Evolutionary conservation across 2,329 filamentous ascomycete species (phyloP).

Genomic region (Curvularia sp.): DNA sequence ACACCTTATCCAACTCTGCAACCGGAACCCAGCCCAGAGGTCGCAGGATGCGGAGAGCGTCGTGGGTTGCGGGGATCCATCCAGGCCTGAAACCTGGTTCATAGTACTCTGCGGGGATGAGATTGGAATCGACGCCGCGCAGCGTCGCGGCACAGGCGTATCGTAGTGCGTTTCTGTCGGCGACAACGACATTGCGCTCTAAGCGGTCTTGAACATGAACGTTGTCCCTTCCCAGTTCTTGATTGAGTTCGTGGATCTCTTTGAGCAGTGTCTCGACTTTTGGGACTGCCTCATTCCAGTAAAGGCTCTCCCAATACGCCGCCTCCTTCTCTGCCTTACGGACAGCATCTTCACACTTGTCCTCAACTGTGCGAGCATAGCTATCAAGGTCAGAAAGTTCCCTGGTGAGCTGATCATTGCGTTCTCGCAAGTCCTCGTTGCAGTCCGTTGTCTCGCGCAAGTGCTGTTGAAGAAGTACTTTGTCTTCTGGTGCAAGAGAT

Average conservation of each 20-base stretch:
- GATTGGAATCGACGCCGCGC: background rate
- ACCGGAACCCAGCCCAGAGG: constrained; percentile 9
- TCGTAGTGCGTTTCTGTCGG: constrained; percentile 4
- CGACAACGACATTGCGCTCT: background rate
- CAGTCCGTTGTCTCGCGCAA: background rate
- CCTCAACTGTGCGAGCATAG: background rate
- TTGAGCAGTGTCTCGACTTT: background rate
- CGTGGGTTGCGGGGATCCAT: constrained; percentile 4
- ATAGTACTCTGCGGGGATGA: background rate
- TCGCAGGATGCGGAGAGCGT: constrained; percentile 10
- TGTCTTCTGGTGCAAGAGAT: background rate
- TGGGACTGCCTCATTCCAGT: constrained; percentile 5
- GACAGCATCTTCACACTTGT: background rate
- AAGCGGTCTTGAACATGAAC: background rate
- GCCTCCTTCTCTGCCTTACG: background rate
- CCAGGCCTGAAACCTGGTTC: background rate
- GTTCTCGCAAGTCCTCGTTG: background rate
- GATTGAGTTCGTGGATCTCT: constrained; percentile 7
- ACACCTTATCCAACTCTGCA: constrained; percentile 3
- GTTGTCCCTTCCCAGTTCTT: constrained; percentile 1
- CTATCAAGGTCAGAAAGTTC: background rate
- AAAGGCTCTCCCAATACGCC: background rate
- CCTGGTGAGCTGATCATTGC: background rate
- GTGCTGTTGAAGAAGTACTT: background rate
- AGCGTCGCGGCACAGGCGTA: background rate